phyloP scores from a whole-genome alignment of 352 stramenopile genomes.

The Pythium graminicola region DNA sequence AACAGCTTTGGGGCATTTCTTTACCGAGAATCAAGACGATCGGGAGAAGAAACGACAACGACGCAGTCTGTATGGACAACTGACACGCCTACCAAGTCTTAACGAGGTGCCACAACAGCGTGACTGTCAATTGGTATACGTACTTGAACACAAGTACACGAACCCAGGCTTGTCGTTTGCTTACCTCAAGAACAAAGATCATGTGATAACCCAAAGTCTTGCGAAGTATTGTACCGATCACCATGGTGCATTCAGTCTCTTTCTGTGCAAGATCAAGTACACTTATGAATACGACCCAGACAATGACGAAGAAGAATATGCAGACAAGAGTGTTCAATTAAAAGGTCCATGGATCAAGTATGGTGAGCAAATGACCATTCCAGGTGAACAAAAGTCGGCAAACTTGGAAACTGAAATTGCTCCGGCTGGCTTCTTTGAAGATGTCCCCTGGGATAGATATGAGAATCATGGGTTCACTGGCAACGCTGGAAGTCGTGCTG shows the following conservation, averaged over 20 bases:
- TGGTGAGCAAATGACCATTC: neutral
- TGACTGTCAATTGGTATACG: conserved; percentile 17
- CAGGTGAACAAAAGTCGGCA: neutral
- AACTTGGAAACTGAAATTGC: conserved; percentile 1
- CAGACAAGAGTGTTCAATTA: conserved; percentile 5
- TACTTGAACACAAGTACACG: conserved; percentile 22
- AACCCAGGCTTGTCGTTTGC: conserved; percentile 7
- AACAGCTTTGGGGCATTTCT: conserved; percentile 4
- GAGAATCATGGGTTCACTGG: conserved; percentile 4
- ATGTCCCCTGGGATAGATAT: conserved; percentile 4
- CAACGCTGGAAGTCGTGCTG: conserved; percentile 4
- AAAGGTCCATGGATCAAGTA: conserved; percentile 14
- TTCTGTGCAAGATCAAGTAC: conserved; percentile 15
- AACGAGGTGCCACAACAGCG: no score
- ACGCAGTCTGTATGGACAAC: no score
- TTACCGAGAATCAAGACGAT: neutral
- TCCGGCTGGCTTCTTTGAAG: conserved; percentile 9
- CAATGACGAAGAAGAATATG: neutral
- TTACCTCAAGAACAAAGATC: conserved; percentile 22
- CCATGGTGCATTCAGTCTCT: conserved; percentile 3
- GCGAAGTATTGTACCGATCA: conserved; percentile 15
- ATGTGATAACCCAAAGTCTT: conserved; percentile 3
- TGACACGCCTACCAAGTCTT: no score
- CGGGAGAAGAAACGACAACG: no score
- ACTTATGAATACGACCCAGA: conserved; percentile 8